A percentile compares a stretch with the other conserved stretches of the same genome.
phyloP scores from a whole-genome alignment of 345 rosid species.

The Sisymbrium irio region DNA sequence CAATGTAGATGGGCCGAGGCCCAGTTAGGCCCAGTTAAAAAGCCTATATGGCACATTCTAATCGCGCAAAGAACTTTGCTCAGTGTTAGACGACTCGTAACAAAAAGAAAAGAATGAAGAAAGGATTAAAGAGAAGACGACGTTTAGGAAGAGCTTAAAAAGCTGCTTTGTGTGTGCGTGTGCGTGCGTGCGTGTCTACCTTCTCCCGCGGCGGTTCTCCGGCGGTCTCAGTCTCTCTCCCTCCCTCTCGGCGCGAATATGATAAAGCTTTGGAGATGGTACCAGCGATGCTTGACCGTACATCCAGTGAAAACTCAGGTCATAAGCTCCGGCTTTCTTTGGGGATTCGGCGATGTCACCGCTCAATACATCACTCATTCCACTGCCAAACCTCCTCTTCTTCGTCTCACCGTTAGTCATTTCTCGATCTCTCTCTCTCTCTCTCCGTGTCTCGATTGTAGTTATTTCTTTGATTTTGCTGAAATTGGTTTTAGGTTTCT shows the following conservation, averaged over 20 bases:
- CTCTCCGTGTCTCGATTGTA: no score
- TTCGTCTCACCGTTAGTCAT: slow-evolving; percentile 33
- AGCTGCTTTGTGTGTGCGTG: no score
- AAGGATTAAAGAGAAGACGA: background rate
- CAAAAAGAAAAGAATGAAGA: no score
- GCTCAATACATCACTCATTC: slow-evolving; percentile 87
- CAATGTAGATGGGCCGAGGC: no score
- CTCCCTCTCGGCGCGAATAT: slow-evolving; percentile 21
- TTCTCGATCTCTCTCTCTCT: no score
- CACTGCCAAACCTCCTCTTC: slow-evolving; percentile 53
- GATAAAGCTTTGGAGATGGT: slow-evolving; percentile 85
- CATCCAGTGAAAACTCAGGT: slow-evolving; percentile 88
- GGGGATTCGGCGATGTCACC: slow-evolving; percentile 86
- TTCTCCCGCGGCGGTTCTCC: slow-evolving; percentile 23
- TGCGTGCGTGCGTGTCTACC: no score
- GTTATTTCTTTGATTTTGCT: background rate
- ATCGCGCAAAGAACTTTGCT: no score
- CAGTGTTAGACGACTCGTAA: no score
- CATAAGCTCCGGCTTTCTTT: slow-evolving; percentile 81
- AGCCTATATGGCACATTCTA: no score
- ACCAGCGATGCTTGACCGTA: slow-evolving; percentile 61
- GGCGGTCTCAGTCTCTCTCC: background rate
- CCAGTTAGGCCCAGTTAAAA: no score
- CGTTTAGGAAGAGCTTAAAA: slow-evolving; percentile 23
- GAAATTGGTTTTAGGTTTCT: background rate